These are phyloP conservation scores for Yueomyces sp. DNA, from an alignment of 1,139 yeast genomes.

Conservation along the genomic window DNA sequence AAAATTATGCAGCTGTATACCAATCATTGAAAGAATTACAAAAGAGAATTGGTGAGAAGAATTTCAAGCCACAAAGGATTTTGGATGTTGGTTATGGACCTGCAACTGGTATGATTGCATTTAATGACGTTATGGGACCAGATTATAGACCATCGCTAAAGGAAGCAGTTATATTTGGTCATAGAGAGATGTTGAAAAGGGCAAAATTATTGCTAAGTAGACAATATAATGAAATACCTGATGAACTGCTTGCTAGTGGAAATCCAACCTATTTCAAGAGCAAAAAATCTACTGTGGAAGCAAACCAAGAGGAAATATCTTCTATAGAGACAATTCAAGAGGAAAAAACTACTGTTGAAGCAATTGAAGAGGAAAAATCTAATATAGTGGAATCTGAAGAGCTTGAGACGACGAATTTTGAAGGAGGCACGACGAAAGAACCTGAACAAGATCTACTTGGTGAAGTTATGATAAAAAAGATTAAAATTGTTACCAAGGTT, in stretches of 20 bases:
- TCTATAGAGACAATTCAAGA: conserved; percentile 4
- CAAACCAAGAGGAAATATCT: background rate
- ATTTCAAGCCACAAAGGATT: conserved; percentile 52
- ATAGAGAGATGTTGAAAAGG: conserved; percentile 61
- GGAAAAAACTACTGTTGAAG: background rate
- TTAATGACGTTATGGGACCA: conserved; percentile 68
- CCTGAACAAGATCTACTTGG: conserved; percentile 32
- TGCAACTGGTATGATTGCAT: conserved; percentile 80
- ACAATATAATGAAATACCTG: conserved; percentile 43
- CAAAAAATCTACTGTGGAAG: background rate
- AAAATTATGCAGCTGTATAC: conserved; percentile 62
- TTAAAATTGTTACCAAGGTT: conserved; percentile 41
- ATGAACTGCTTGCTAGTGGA: conserved; percentile 1
- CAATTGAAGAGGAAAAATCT: background rate
- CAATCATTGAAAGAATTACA: conserved; percentile 60
- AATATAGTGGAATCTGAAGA: conserved; percentile 12
- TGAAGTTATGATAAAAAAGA: conserved; percentile 44
- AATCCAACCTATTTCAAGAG: background rate
- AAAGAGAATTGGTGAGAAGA: conserved; percentile 33
- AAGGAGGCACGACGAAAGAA: conserved; percentile 4
- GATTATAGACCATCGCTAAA: conserved; percentile 48
- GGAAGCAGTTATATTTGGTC: conserved; percentile 65
- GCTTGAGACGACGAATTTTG: conserved; percentile 11
- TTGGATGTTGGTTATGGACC: conserved; percentile 88
- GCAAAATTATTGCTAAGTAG: conserved; percentile 68